Conservation (phyloP, 2,329 filamentous ascomycete species). For the Xylariaceae sp. region DNA sequence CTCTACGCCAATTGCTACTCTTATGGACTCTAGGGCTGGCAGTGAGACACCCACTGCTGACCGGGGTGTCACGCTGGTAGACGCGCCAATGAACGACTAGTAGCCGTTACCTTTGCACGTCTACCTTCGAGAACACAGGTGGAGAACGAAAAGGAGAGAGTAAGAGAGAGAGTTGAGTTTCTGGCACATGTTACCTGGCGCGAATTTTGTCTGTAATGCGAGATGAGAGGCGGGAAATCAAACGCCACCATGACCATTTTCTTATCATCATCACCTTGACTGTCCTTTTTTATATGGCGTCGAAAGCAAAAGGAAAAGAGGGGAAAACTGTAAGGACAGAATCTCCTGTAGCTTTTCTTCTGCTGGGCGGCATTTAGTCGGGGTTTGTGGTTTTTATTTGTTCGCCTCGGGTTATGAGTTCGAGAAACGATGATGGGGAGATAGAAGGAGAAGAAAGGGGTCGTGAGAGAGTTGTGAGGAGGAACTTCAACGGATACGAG, state of each 20-base stretch:
- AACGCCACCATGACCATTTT: slow-evolving; percentile 1
- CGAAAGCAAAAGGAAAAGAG: slow-evolving; percentile 5
- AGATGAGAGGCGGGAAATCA: neutral
- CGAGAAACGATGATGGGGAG: neutral
- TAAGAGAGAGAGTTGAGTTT: neutral
- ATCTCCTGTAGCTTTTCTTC: neutral
- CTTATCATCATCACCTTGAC: neutral
- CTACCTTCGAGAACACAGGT: neutral
- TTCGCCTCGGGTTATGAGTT: neutral
- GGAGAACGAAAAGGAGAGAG: neutral
- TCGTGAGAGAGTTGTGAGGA: too few species aligned
- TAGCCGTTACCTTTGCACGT: slow-evolving; percentile 14
- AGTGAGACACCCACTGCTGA: slow-evolving; percentile 25
- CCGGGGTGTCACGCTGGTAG: slow-evolving; percentile 48
- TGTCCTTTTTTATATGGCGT: slow-evolving; percentile 8
- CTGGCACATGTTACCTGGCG: slow-evolving; percentile 1
- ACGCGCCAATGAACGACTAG: slow-evolving; percentile 49
- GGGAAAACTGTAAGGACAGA: neutral
- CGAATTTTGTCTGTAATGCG: slow-evolving; percentile 11
- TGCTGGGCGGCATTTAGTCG: neutral
- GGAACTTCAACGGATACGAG: too few species aligned
- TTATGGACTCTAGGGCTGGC: slow-evolving; percentile 21
- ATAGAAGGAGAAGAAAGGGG: neutral
- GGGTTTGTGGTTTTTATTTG: neutral
- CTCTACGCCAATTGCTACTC: slow-evolving; percentile 26